A percentile compares a stretch with the other conserved stretches of the same genome.
These are phyloP conservation scores for Cerrena zonata DNA, from an alignment of 1,284 basidiomycete species.

Conservation along the genomic window DNA sequence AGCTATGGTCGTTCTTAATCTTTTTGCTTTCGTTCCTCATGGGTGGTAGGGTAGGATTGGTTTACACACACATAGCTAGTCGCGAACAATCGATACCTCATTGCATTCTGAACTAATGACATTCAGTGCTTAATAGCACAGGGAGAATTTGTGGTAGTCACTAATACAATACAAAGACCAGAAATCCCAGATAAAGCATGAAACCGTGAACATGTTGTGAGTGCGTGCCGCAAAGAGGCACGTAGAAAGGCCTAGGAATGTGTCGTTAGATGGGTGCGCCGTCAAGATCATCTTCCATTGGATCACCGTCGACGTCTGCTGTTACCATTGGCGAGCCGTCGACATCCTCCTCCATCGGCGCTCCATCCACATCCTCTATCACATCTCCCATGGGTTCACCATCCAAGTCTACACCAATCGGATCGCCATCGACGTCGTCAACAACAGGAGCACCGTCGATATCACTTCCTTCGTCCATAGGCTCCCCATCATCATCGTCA, in stretches of 20 bases:
- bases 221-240: background rate
- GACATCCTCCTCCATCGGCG: conserved; percentile 28
- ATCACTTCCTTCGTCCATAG: conserved; percentile 44
- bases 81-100: background rate
- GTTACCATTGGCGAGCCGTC: conserved; percentile 36
- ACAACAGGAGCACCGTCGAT: conserved; percentile 36
- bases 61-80: background rate
- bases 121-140: too few species aligned
- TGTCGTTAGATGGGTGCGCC: conserved; percentile 24
- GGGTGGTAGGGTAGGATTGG: background rate
- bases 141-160: background rate
- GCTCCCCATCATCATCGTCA: conserved; percentile 38
- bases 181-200: background rate
- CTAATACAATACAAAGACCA: background rate
- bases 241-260: too few species aligned
- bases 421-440: conserved; percentile 43
- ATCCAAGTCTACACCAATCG: conserved; percentile 40
- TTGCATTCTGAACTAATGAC: background rate
- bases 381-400: conserved; percentile 33
- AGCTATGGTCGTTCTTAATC: background rate
- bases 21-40: background rate
- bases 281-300: conserved; percentile 39
- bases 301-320: conserved; percentile 28
- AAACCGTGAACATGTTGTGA: background rate
- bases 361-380: conserved; percentile 36